phyloP scores from a whole-genome alignment of 257 asterid species.

The Nicotiana sylvestris region DNA sequence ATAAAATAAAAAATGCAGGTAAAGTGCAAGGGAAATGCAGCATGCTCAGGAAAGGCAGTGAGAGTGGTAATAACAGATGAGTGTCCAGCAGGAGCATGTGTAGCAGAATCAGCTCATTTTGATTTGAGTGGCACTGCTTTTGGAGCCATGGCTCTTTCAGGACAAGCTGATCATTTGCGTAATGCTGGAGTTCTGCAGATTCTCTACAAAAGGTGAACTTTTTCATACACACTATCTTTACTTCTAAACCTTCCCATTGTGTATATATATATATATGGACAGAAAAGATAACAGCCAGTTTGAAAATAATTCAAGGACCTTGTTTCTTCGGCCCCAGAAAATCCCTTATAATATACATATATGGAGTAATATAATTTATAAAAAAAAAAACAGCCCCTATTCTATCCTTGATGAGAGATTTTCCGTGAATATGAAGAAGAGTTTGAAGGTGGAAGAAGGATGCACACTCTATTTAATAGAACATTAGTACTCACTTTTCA shows the following conservation, averaged over 20 bases:
- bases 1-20: slow-evolving; percentile 33
- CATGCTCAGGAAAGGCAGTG: slow-evolving; percentile 83
- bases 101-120: slow-evolving; percentile 48
- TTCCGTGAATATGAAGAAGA: too few species aligned
- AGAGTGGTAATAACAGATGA: slow-evolving; percentile 68
- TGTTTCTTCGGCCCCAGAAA: too few species aligned
- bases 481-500: background rate
- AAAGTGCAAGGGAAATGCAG: slow-evolving; percentile 42
- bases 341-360: too few species aligned
- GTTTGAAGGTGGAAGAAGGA: too few species aligned
- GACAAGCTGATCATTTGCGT: slow-evolving; percentile 52
- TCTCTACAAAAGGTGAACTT: slow-evolving; percentile 48
- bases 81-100: slow-evolving; percentile 58
- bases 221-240: too few species aligned
- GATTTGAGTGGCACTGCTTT: slow-evolving; percentile 86
- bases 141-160: slow-evolving; percentile 66
- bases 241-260: too few species aligned
- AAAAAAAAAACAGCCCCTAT: too few species aligned
- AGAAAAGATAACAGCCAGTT: background rate
- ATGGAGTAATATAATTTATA: too few species aligned
- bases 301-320: background rate
- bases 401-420: too few species aligned
- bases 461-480: too few species aligned
- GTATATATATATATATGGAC: background rate
- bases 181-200: slow-evolving; percentile 55